phyloP scores from a whole-genome alignment of 108 stramenopile genomes.

The Skeletonema potamos region DNA sequence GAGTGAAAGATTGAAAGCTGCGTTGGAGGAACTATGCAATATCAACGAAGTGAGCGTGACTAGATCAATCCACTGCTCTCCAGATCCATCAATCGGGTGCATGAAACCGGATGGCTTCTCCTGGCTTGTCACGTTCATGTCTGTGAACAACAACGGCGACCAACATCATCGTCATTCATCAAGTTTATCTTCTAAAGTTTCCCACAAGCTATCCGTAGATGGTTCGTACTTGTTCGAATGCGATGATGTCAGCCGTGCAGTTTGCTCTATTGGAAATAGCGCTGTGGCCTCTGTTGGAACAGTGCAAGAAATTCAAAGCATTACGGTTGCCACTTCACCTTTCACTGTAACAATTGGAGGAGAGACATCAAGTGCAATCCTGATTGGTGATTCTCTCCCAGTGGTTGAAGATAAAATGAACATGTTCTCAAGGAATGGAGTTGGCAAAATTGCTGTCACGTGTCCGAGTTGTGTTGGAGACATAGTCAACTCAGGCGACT shows the following conservation, averaged over 20 bases:
- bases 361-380: slow-evolving; percentile 37
- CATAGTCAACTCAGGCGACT: slow-evolving; percentile 21
- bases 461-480: slow-evolving; percentile 25
- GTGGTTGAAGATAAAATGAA: slow-evolving; percentile 43
- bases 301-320: slow-evolving; percentile 35
- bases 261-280: slow-evolving; percentile 33
- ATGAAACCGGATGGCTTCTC: slow-evolving; percentile 55
- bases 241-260: slow-evolving; percentile 20
- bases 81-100: slow-evolving; percentile 32
- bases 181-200: slow-evolving; percentile 15
- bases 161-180: slow-evolving; percentile 37
- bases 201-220: slow-evolving; percentile 51
- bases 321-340: slow-evolving; percentile 28
- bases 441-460: slow-evolving; percentile 31
- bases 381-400: slow-evolving; percentile 25
- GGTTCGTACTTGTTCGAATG: slow-evolving; percentile 50
- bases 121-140: slow-evolving; percentile 60
- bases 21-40: slow-evolving; percentile 69
- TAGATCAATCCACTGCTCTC: slow-evolving; percentile 50
- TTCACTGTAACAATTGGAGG: slow-evolving; percentile 41
- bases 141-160: slow-evolving; percentile 34
- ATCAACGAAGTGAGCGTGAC: slow-evolving; percentile 58
- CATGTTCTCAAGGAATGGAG: slow-evolving; percentile 20
- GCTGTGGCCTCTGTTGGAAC: slow-evolving; percentile 35
- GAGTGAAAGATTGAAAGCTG: slow-evolving; percentile 52